Conservation (phyloP, 83 land plant species). For the Picea abies region DNA sequence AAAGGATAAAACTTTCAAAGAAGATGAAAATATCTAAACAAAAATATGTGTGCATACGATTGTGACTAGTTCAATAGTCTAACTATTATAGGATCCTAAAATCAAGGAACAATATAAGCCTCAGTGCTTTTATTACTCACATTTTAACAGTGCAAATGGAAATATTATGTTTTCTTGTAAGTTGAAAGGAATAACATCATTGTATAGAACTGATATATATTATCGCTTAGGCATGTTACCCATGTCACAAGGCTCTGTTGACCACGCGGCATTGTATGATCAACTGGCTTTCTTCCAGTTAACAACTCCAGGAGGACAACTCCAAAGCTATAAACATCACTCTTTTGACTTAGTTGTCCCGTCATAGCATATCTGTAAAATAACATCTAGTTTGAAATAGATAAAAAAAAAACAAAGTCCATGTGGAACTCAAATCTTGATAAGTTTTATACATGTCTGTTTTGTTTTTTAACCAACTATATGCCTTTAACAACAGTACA, state of each 20-base stretch:
- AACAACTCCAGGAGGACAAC: slow-evolving; percentile 67
- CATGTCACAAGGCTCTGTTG: slow-evolving; percentile 84
- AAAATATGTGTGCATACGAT: background rate
- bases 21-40: background rate
- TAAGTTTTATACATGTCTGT: background rate
- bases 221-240: slow-evolving; percentile 32
- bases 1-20: slow-evolving; percentile 2
- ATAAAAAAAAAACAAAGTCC: background rate
- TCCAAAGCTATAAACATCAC: slow-evolving; percentile 79
- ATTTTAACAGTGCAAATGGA: background rate
- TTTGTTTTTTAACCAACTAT: background rate
- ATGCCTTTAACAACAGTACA: background rate
- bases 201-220: background rate
- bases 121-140: background rate
- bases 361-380: slow-evolving; percentile 73
- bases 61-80: background rate
- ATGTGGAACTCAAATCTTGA: background rate
- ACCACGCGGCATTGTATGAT: slow-evolving; percentile 72
- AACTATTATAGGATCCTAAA: background rate
- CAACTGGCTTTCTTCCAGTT: slow-evolving; percentile 79
- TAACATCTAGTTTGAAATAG: background rate
- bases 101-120: background rate
- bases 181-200: background rate
- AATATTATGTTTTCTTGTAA: background rate
- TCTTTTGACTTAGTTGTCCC: slow-evolving; percentile 64